Base-by-base conservation (phyloP, 495 filamentous ascomycete species). In the Hypoxylon intermedium region DNA sequence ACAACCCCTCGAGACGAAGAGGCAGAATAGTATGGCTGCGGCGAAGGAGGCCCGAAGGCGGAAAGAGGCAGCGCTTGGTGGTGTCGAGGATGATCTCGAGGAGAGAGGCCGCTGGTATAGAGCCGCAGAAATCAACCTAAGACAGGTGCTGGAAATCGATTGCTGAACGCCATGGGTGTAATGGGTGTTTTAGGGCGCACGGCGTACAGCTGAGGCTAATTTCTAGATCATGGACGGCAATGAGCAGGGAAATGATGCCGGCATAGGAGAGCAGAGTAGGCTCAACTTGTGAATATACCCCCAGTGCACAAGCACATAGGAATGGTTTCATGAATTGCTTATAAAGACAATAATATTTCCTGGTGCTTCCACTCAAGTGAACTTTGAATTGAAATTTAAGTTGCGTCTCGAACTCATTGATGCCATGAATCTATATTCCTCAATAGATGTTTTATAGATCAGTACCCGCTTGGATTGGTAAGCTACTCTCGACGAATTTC, bases 81-180 rank as follows among this genome's bases (percentile, higher is more conserved):
- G 87, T 0, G 82, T 87, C 23, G 87, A 84, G 47, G 90, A 94
- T 71, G 90, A 93, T 49, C 71, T 95, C 18, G 91, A 95, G 68
- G 87, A 91, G 72, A 83, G 84, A 72, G 92, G 90, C 12, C 76
- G 90, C 65, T 97, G 92, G 92, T 88, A 88, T 67, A 83, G 84
- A 57, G 86, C 87, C 23, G 83, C 86, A 1, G 90, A 93, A 71
- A 74, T 77, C 11, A 84, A 81, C 1, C 74, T 96, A 71, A 86
- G 82, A 63, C 82, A 82, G 42, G 77, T 95, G 69, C 75, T 94
- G 52, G 86, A 74, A 28, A 58, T 71, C 21, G 18, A 67, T 5
- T 18, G 30, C 19, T 72, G 46, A 53, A 33, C 20, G n/a, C 0
- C 28, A 37, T 20, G 1, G 12, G 1, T 15, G 23, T 33, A 30